Evolutionary conservation across 2,329 filamentous ascomycete species (phyloP).

Genomic region (Fusarium dlaminii): DNA sequence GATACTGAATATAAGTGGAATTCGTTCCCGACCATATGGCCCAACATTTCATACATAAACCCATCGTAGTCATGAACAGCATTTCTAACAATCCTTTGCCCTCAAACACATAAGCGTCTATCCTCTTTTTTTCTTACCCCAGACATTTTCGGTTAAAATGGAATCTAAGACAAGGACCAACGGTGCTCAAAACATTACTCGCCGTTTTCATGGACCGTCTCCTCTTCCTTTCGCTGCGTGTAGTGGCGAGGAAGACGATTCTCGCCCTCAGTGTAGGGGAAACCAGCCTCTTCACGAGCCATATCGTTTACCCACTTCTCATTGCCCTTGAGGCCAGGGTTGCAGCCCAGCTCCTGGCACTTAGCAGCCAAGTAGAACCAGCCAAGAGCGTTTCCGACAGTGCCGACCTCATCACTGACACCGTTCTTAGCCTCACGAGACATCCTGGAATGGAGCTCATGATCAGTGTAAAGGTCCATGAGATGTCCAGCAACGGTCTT

Average conservation of each 20-base stretch:
- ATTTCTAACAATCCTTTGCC: slow-evolving; percentile 13
- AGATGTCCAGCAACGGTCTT: slow-evolving; percentile 75
- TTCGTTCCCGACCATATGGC: slow-evolving; percentile 5
- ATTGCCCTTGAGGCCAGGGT: slow-evolving; percentile 63
- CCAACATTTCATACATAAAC: slow-evolving; percentile 10
- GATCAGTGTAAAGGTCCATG: slow-evolving; percentile 71
- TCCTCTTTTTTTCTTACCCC: neutral
- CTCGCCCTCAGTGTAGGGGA: slow-evolving; percentile 67
- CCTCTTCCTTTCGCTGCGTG: slow-evolving; percentile 34
- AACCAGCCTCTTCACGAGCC: slow-evolving; percentile 60
- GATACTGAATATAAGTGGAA: slow-evolving; percentile 26
- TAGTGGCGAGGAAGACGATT: slow-evolving; percentile 63
- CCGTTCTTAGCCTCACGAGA: slow-evolving; percentile 68
- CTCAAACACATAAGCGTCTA: slow-evolving; percentile 10
- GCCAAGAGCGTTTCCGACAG: slow-evolving; percentile 78
- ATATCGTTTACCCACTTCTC: slow-evolving; percentile 59
- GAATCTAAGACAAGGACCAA: neutral
- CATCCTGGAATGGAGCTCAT: slow-evolving; percentile 73
- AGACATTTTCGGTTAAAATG: neutral
- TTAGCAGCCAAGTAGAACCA: slow-evolving; percentile 83
- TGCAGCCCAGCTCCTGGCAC: slow-evolving; percentile 63
- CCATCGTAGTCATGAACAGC: slow-evolving; percentile 22
- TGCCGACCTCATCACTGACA: slow-evolving; percentile 84
- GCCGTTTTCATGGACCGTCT: slow-evolving; percentile 9
- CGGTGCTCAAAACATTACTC: slow-evolving; percentile 6